Base-by-base conservation (phyloP, 306 rosid genomes). In the Lathyrus oleraceus region DNA sequence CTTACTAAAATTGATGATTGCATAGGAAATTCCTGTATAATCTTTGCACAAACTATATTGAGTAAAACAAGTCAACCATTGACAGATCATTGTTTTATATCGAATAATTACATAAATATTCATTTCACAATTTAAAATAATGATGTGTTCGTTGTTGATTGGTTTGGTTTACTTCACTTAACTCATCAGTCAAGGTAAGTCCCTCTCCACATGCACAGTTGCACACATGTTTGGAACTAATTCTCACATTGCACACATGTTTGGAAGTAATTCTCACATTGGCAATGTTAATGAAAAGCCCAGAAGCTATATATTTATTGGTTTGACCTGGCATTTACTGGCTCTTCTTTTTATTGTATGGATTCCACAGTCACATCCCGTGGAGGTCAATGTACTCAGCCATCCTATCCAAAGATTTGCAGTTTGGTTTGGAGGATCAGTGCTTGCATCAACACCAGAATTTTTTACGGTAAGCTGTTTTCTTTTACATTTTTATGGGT, bases 341-440 rank as follows among this genome's bases (percentile, higher is more conserved):
- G 39, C 20, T 47, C 15, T 42, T 35, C 73, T 15, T 38, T 16
- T 64, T 40, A 74, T 72, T 60, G 53, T 44, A 32, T 67, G 67
- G 62, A 51, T 4, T 52, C 66, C 73, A 47, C 84, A 95, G 97
- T 82, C 99, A 6, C 92, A 91, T 4, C 99, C 97, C 48, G 97
- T 95, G 83, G 99, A 95, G 77, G 97, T 95, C 79, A 95, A 95
- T 81, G 99, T 95, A 21, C 82, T 91, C 59, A 91, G 99, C 76
- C 90, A 95, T 81, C 96, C 99, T 57, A 89, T 95, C 82, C 99
- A 95, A 90, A 95, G 95, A 84, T 91, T 78, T 82, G 99, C 99
- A 66, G 99, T 95, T 79, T 95, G 99, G 99, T 95, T 95, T 76
- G 99, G 99, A 66, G 99, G 99, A 54, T 95, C 99, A 10, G 97